These are phyloP conservation scores for Stenocarpella maydis DNA, from an alignment of 2,329 filamentous ascomycete genomes.

Conservation along the genomic window DNA sequence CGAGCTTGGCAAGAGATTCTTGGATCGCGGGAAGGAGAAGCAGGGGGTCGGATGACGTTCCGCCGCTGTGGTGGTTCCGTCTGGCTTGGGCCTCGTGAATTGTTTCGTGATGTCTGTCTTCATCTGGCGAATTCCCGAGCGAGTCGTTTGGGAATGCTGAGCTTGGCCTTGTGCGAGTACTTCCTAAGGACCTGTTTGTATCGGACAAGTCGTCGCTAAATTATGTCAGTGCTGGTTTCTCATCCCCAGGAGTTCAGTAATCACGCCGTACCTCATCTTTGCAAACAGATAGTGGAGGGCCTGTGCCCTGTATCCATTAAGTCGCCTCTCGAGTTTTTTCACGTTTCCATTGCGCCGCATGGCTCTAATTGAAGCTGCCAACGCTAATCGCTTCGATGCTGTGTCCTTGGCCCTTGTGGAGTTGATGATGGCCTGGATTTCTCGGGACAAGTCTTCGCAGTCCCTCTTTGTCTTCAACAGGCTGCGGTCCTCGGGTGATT, in stretches of 20 bases:
- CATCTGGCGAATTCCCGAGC: background rate
- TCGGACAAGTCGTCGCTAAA: constrained; percentile 7
- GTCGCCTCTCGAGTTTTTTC: background rate
- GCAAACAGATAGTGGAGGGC: background rate
- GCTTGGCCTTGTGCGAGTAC: background rate
- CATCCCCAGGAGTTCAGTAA: background rate
- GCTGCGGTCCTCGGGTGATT: background rate
- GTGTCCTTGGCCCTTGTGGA: background rate
- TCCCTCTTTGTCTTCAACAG: background rate
- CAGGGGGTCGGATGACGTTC: background rate
- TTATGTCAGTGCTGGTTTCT: background rate
- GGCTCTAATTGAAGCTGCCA: background rate
- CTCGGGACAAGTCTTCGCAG: background rate
- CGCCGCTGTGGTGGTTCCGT: background rate
- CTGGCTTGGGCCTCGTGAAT: background rate
- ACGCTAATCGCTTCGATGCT: background rate
- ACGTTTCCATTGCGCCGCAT: background rate
- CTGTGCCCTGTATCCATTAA: constrained; percentile 3
- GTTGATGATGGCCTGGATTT: background rate
- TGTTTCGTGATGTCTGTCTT: background rate
- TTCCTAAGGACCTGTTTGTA: background rate
- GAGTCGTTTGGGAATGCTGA: background rate
- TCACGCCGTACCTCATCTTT: constrained; percentile 1
- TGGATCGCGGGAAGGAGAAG: background rate
- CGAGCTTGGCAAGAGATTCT: background rate